Conservation (phyloP, 768 basidiomycete genomes). For the Crassisporium funariophilum region DNA sequence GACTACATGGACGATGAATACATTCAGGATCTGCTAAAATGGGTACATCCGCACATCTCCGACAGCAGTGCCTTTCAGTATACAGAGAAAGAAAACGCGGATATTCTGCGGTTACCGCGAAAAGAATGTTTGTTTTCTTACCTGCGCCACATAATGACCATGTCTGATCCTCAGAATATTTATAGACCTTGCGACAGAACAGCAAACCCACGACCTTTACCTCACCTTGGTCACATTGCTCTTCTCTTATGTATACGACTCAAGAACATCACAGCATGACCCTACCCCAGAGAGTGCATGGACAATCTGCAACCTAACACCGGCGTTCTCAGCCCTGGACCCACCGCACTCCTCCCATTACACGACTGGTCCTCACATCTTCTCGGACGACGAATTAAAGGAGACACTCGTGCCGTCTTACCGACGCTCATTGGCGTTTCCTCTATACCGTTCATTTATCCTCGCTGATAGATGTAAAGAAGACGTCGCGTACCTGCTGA, state of each 20-base stretch:
- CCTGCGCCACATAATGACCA: conserved; percentile 1
- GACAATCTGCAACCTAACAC: conserved; percentile 74
- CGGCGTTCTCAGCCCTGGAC: conserved; percentile 84
- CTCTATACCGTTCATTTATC: conserved; percentile 76
- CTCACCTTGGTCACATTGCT: conserved; percentile 70
- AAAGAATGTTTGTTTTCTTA: conserved; percentile 50
- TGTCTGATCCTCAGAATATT: conserved; percentile 5
- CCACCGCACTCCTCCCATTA: conserved; percentile 51
- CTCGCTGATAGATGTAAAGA: conserved; percentile 68
- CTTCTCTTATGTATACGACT: conserved; percentile 82
- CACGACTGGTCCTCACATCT: conserved; percentile 23
- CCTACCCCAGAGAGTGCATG: conserved; percentile 89
- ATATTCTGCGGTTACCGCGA: conserved; percentile 60
- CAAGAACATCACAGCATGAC: conserved; percentile 74
- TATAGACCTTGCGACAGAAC: conserved; percentile 60
- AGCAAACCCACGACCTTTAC: conserved; percentile 64
- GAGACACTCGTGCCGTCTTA: conserved; percentile 63
- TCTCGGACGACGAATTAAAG: conserved; percentile 48
- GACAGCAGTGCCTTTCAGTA: conserved; percentile 46
- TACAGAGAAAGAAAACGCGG: conserved; percentile 70
- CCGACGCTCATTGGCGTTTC: conserved; percentile 74
- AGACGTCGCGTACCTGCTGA: conserved; percentile 63
- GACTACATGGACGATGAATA: conserved; percentile 79
- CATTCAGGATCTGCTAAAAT: conserved; percentile 69
- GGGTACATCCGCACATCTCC: conserved; percentile 58